Evolutionary conservation across 257 asterid genomes (phyloP).

Genomic region (Salvia splendens): DNA sequence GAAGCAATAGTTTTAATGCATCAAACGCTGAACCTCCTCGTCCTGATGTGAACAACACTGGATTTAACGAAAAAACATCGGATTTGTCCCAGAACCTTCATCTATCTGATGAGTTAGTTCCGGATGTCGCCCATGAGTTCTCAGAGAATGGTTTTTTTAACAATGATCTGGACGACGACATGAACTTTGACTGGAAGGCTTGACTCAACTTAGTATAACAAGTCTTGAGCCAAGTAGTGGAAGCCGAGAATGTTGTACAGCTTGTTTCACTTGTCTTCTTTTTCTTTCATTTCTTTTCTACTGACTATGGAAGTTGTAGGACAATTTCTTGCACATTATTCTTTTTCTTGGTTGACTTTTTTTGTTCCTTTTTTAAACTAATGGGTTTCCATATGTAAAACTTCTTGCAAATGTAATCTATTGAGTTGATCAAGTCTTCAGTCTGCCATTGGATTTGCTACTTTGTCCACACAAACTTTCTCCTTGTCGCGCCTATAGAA

Average conservation of each 20-base stretch:
- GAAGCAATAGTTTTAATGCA: slow-evolving; percentile 68
- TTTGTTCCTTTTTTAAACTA: slow-evolving; percentile 19
- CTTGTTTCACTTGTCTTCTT: slow-evolving; percentile 33
- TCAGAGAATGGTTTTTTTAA: slow-evolving; percentile 68
- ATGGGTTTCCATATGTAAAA: slow-evolving; percentile 29
- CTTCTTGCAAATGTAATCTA: slow-evolving; percentile 54
- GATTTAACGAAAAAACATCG: slow-evolving; percentile 54
- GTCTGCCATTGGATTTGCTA: neutral
- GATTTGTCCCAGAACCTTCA: slow-evolving; percentile 58
- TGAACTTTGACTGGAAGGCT: slow-evolving; percentile 79
- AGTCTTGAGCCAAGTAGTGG: slow-evolving; percentile 21
- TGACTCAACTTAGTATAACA: slow-evolving; percentile 43
- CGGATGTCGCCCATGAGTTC: slow-evolving; percentile 66
- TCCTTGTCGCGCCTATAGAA: too few species aligned
- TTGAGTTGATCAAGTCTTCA: slow-evolving; percentile 28
- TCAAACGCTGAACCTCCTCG: slow-evolving; percentile 55
- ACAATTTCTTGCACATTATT: slow-evolving; percentile 30
- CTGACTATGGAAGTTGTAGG: slow-evolving; percentile 39
- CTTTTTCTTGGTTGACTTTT: neutral
- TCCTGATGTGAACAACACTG: slow-evolving; percentile 39
- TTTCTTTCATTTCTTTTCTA: neutral
- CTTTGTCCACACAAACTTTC: neutral
- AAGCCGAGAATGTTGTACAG: slow-evolving; percentile 54
- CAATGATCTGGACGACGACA: slow-evolving; percentile 68
- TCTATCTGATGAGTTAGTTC: slow-evolving; percentile 57